A percentile compares a stretch with the other conserved stretches of the same genome.
Conservation (phyloP, 2,329 filamentous ascomycete genomes). For the Monilinia fructigena region DNA sequence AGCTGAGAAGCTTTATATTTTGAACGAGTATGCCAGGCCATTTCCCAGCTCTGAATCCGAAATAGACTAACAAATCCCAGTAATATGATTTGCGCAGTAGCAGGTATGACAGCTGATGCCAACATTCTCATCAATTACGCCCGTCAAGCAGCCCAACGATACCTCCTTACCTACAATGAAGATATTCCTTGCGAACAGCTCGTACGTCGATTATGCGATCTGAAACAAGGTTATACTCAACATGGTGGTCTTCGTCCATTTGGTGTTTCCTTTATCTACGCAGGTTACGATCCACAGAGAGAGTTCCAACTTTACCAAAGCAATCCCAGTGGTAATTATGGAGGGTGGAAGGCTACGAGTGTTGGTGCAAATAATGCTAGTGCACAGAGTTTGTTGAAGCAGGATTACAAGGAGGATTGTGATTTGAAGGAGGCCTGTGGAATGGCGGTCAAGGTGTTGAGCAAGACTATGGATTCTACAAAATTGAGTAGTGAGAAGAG, state of each 20-base stretch:
- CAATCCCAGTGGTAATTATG: constrained; percentile 98
- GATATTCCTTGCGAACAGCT: constrained; percentile 99
- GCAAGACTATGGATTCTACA: constrained; percentile 99
- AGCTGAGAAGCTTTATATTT: constrained; percentile 98
- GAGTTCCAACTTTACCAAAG: constrained; percentile 99
- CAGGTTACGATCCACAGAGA: constrained; percentile 91
- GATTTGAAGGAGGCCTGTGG: constrained; percentile 93
- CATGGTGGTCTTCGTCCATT: constrained; percentile 97
- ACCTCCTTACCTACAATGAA: constrained; percentile 99
- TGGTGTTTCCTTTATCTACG: constrained; percentile 99
- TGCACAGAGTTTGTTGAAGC: constrained; percentile 94
- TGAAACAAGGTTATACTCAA: constrained; percentile 99
- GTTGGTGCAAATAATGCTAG: constrained; percentile 98
- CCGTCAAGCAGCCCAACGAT: constrained; percentile 91
- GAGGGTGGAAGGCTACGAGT: constrained; percentile 98
- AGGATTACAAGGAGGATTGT: constrained; percentile 99
- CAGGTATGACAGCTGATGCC: constrained; percentile 98
- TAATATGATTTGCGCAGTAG: constrained; percentile 99
- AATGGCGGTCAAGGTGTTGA: constrained; percentile 96
- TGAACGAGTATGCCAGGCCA: constrained; percentile 76
- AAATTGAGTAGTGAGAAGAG: constrained; percentile 99
- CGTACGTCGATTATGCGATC: constrained; percentile 90
- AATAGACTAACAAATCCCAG: constrained; percentile 47
- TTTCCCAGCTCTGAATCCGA: constrained; percentile 2
- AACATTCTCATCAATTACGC: constrained; percentile 99